phyloP scores from a whole-genome alignment of 2,329 filamentous ascomycete genomes.

The Mycosphaerella sp. region DNA sequence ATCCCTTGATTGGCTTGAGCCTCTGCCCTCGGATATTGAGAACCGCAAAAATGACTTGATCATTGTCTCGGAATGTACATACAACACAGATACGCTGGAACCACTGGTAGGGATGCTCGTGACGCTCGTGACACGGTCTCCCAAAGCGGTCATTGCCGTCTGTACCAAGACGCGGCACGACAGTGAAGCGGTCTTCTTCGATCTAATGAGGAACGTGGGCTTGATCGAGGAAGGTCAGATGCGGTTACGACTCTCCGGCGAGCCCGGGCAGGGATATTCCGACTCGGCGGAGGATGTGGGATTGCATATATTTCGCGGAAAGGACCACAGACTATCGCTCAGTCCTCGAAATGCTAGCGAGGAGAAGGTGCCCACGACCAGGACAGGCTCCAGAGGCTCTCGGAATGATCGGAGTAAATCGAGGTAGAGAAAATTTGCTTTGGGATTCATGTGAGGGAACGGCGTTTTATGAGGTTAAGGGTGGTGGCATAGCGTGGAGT shows the following conservation, averaged over 20 bases:
- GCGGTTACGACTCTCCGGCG: conserved; percentile 29
- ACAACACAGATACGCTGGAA: conserved; percentile 62
- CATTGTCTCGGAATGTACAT: conserved; percentile 65
- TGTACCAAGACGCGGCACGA: conserved; percentile 63
- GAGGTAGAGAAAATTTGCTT: conserved; percentile 7
- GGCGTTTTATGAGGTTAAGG: not conserved
- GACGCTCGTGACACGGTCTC: conserved; percentile 43
- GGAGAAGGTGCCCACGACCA: conserved; percentile 22
- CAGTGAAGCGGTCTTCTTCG: conserved; percentile 60
- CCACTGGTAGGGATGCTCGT: conserved; percentile 54
- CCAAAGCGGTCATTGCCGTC: conserved; percentile 49
- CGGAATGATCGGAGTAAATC: conserved; percentile 14
- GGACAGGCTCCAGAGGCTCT: not conserved
- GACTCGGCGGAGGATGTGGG: conserved; percentile 34
- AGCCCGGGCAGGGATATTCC: conserved; percentile 32
- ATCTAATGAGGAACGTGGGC: conserved; percentile 44
- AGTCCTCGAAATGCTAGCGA: conserved; percentile 29
- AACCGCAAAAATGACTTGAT: conserved; percentile 51
- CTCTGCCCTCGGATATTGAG: conserved; percentile 37
- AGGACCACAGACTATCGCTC: conserved; percentile 27
- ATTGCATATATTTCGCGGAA: conserved; percentile 32
- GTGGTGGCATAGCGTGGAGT: not conserved
- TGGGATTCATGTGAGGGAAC: not conserved
- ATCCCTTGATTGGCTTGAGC: conserved; percentile 58
- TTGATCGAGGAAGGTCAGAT: conserved; percentile 29